Conservation (phyloP, 1,139 yeast genomes). For the Williopsis jadinii region DNA sequence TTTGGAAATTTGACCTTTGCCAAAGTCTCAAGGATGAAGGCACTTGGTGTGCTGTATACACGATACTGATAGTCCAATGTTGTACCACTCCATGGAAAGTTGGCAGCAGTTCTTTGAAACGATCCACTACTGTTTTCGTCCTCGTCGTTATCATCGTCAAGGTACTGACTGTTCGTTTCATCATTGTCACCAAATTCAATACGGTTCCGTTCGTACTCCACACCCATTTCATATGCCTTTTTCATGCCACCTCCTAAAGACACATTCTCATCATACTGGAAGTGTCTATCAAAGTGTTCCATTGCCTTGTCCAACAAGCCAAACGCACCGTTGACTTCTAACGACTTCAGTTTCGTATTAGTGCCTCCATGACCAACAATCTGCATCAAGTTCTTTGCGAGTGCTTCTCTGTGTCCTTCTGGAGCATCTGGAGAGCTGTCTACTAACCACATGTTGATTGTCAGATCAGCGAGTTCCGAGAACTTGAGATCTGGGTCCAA, state of each 20-base stretch:
- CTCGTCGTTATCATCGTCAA: too few relatives aligned
- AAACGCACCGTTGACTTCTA: conserved; percentile 18
- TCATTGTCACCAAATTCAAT: too few relatives aligned
- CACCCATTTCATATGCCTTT: background rate
- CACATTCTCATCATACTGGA: conserved; percentile 7
- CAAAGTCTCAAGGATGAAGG: background rate
- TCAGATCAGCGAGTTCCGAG: conserved; percentile 3
- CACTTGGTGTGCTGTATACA: too few relatives aligned
- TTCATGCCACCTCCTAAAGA: conserved; percentile 6
- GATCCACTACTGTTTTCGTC: too few relatives aligned
- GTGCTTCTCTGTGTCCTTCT: background rate
- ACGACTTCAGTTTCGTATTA: conserved; percentile 3
- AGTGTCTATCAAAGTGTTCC: conserved; percentile 17
- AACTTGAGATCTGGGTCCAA: background rate
- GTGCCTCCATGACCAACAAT: background rate
- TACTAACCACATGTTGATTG: conserved; percentile 3
- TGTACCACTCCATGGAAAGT: too few relatives aligned
- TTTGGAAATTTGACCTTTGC: background rate
- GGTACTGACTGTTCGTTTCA: too few relatives aligned
- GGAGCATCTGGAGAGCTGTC: background rate
- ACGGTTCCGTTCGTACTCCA: background rate
- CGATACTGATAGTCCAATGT: too few relatives aligned
- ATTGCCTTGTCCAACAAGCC: conserved; percentile 15
- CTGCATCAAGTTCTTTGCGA: background rate
- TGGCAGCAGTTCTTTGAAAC: too few relatives aligned